Evolutionary conservation across 805 yeast genomes (phyloP).

Genomic region (Nakazawaea molendinolei): DNA sequence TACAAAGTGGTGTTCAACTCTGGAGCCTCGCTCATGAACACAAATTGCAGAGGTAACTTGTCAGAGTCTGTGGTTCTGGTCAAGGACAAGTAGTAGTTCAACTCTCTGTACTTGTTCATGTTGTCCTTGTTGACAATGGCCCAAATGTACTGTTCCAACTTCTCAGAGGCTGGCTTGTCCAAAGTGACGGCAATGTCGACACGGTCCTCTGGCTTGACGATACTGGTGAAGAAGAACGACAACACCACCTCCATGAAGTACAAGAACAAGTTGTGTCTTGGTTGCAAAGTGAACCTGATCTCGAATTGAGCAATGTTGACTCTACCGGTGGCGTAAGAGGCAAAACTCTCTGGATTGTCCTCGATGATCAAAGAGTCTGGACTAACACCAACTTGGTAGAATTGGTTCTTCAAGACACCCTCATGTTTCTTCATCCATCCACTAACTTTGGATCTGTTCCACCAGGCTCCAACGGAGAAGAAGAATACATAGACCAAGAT

Average conservation of each 20-base stretch:
- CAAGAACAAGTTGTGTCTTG: conserved; percentile 75
- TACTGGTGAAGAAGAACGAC: conserved; percentile 48
- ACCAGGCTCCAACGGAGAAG: conserved; percentile 51
- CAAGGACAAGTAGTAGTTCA: conserved; percentile 75
- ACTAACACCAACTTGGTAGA: conserved; percentile 68
- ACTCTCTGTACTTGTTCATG: conserved; percentile 71
- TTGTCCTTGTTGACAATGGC: conserved; percentile 80
- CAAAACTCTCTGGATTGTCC: conserved; percentile 57
- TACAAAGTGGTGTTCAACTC: conserved; percentile 69
- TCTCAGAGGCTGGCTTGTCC: conserved; percentile 31
- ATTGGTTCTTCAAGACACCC: conserved; percentile 56
- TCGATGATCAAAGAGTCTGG: conserved; percentile 39
- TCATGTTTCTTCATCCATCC: conserved; percentile 43
- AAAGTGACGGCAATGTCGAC: conserved; percentile 58
- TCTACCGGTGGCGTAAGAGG: conserved; percentile 85
- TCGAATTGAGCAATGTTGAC: conserved; percentile 59
- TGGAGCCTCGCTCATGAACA: conserved; percentile 82
- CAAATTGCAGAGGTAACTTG: conserved; percentile 66
- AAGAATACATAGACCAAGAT: conserved; percentile 41
- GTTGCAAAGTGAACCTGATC: conserved; percentile 55
- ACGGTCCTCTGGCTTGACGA: conserved; percentile 50
- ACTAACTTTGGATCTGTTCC: conserved; percentile 52
- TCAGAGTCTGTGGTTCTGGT: conserved; percentile 74
- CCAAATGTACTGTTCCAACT: conserved; percentile 66
- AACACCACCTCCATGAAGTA: conserved; percentile 58